phyloP scores from a whole-genome alignment of 2,329 filamentous ascomycete genomes.

The Ophiocordyceps unilateralis region DNA sequence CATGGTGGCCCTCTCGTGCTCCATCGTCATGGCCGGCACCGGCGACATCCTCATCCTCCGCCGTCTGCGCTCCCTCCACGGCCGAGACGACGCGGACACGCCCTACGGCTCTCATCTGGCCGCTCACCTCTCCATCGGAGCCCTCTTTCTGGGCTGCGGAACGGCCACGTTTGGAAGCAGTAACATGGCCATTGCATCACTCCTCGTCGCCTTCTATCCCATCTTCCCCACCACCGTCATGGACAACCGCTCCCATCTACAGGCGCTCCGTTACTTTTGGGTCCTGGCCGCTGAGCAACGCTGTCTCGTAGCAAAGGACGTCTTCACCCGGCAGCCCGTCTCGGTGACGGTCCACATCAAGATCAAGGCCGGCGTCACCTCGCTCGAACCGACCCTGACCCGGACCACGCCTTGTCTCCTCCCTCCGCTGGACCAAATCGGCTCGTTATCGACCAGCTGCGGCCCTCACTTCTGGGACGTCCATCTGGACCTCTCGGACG shows the following conservation, averaged over 20 bases:
- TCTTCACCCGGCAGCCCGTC: slow-evolving; percentile 67
- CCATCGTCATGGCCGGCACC: slow-evolving; percentile 90
- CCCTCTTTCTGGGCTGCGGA: slow-evolving; percentile 81
- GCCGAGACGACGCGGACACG: slow-evolving; percentile 64
- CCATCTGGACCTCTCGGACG: slow-evolving; percentile 55
- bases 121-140: slow-evolving; percentile 77
- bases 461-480: slow-evolving; percentile 65
- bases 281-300: slow-evolving; percentile 80
- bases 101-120: slow-evolving; percentile 91
- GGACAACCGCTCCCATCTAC: slow-evolving; percentile 86
- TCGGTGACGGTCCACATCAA: slow-evolving; percentile 53
- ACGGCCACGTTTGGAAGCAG: slow-evolving; percentile 84
- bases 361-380: slow-evolving; percentile 26
- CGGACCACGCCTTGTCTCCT: slow-evolving; percentile 41
- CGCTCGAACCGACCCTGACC: slow-evolving; percentile 18
- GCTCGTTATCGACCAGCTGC: slow-evolving; percentile 39
- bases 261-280: slow-evolving; percentile 96
- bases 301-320: slow-evolving; percentile 75
- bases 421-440: slow-evolving; percentile 47
- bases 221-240: slow-evolving; percentile 78
- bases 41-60: slow-evolving; percentile 77
- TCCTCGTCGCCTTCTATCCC: slow-evolving; percentile 87
- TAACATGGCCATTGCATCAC: slow-evolving; percentile 67
- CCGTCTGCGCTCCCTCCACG: slow-evolving; percentile 73
- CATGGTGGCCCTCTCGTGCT: slow-evolving; percentile 60